Evolutionary conservation across 208 protist species (phyloP).

Genomic region (Porcisia hertigi): DNA sequence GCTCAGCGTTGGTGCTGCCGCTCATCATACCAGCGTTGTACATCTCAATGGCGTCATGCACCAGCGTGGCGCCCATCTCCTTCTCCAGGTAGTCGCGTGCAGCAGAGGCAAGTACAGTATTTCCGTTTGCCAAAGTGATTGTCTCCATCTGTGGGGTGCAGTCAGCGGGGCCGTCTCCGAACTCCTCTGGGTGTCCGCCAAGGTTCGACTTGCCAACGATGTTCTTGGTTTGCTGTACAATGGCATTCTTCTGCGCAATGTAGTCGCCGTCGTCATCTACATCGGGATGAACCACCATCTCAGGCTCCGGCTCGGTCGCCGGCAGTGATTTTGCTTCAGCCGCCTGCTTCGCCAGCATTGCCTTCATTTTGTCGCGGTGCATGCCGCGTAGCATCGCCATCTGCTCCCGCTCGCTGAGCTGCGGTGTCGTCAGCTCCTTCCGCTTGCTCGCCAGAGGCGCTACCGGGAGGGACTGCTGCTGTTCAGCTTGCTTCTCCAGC

Average conservation of each 20-base stretch:
- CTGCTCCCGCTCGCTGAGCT: constrained; percentile 84
- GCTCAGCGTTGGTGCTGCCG: constrained; percentile 63
- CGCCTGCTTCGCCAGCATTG: constrained; percentile 77
- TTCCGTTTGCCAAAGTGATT: constrained; percentile 66
- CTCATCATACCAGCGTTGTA: constrained; percentile 69
- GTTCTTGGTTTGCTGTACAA: constrained; percentile 71
- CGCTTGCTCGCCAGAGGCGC: constrained; percentile 7
- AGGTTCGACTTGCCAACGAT: constrained; percentile 80
- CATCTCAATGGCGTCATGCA: constrained; percentile 74
- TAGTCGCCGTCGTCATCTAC: constrained; percentile 87
- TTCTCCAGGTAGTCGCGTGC: constrained; percentile 65
- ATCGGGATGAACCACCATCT: constrained; percentile 46
- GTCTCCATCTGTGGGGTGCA: constrained; percentile 64
- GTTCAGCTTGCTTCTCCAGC: constrained; percentile 16
- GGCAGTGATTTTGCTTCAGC: constrained; percentile 29
- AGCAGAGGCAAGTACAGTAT: constrained; percentile 53
- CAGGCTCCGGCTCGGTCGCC: constrained; percentile 13
- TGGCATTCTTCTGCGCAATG: constrained; percentile 84
- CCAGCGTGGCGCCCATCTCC: constrained; percentile 64
- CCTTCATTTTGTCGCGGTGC: constrained; percentile 83
- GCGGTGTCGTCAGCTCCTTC: constrained; percentile 35
- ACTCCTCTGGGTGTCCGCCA: constrained; percentile 85
- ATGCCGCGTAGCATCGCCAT: constrained; percentile 90
- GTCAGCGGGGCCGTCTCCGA: constrained; percentile 66
- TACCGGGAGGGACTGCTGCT: constrained; percentile 1